Evolutionary conservation across 148 eudicot genomes (phyloP), one percentile per base, ranked within the genome.

Genomic region (Camellia japonica): DNA sequence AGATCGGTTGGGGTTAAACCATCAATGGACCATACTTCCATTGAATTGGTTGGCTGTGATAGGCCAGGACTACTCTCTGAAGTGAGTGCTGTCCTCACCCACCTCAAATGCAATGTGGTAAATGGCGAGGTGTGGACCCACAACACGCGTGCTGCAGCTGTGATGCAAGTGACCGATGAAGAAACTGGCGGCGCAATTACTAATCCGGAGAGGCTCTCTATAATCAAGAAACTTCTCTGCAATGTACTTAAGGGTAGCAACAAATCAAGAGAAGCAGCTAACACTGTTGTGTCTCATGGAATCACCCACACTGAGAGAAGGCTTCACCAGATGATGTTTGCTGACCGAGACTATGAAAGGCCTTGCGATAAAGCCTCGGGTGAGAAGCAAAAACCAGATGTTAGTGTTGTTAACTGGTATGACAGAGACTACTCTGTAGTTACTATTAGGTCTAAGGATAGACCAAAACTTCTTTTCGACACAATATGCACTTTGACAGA

Each of bases 101-200:
- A 92, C 81, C 92, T 89, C 56, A 92, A 91, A 61, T 95, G 99
- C 88, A 93, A 90, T 71, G 97, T 95, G 67, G 91, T 95, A 56
- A 90, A 87, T 44, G 99, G 95, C 12, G 94, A 95, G 88, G 92
- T 95, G 19, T 95, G 99, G 99, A 95, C 99, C 43, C 99, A 95
- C 83, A 95, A 95, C 84, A 90, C 94, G 11, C 87, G 94, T 7
- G 99, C 97, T 20, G 99, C 99, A 51, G 89, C 97, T 18, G 89
- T 95, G 83, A 87, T 95, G 86, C 97, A 93, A 75, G 92, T 95
- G 42, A 93, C 97, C 2, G 97, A 93, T 70, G 93, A 92, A 18
- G 86, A 84, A 66, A 88, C 93, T 0, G 87, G 97, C 8, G 76
- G 73, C 54, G 86, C 97, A 1, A 84, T 95, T 46, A 74, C 79